Percentiles rank a stretch among this genome's conserved stretches.
Evolutionary conservation across 345 rosid species (phyloP).

Genomic region (Turritis glabra): DNA sequence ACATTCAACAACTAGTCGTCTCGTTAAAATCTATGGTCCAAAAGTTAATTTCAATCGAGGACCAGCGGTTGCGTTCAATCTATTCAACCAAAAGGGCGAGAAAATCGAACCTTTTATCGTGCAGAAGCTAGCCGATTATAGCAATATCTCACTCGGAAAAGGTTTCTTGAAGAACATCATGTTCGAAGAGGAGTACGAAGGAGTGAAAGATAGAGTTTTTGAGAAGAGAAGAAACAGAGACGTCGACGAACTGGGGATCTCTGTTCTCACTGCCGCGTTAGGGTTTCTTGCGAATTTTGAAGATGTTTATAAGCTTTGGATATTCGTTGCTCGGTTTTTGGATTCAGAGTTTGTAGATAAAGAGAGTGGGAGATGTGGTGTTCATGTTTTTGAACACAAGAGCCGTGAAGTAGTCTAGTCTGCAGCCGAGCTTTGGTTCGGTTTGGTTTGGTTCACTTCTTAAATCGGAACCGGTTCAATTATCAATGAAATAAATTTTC

Average conservation of each 20-base stretch:
- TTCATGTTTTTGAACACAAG: constrained; percentile 32
- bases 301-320: constrained; percentile 82
- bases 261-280: constrained; percentile 72
- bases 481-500: background rate
- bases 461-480: background rate
- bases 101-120: constrained; percentile 76
- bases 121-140: constrained; percentile 85
- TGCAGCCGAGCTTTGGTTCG: background rate
- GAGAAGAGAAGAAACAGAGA: constrained; percentile 47
- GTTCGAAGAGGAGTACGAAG: constrained; percentile 62
- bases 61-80: constrained; percentile 82
- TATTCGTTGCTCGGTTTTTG: constrained; percentile 78
- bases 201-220: constrained; percentile 50
- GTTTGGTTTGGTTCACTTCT: constrained; percentile 1
- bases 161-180: constrained; percentile 65
- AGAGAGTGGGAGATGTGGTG: constrained; percentile 55
- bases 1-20: constrained; percentile 53
- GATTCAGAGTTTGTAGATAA: constrained; percentile 92
- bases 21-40: constrained; percentile 84
- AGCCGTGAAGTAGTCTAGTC: constrained; percentile 36
- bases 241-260: constrained; percentile 45
- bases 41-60: constrained; percentile 80
- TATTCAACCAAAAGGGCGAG: constrained; percentile 82
- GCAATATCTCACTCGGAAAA: constrained; percentile 67
- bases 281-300: constrained; percentile 83